Evolutionary conservation across 2,329 filamentous ascomycete species (phyloP), one percentile per base, ranked within the genome.

Genomic region (Colletotrichum spaethianum): DNA sequence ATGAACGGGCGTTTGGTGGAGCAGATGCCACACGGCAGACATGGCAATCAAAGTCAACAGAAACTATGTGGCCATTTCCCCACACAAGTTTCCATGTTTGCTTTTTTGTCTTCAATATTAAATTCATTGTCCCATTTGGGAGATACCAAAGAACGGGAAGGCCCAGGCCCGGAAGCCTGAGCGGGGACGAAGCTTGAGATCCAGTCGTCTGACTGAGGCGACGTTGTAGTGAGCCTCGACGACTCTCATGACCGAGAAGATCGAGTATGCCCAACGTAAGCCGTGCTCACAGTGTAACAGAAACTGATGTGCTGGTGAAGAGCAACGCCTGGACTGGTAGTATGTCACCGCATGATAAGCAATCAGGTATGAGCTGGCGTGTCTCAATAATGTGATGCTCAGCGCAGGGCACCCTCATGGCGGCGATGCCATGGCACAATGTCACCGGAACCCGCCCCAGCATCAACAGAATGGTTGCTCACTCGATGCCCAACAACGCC

Each of bases 381-480:
- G 65, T 60, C 65, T 72, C 65, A 69, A 68, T 59, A 59, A 26
- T 59, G 69, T 59, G 65, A 69, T 62, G 67, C 48, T n/a, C 56
- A 33, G 63, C 50, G n/a, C 26, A 62, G 33, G 16, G 20, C 40
- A 33, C 42, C 26, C 26, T 9, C 40, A 26, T 52, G 18, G 20
- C 42, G 46, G 28, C n/a, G n/a, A 44, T 50, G 28, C 18, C 52
- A 53, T 42, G 52, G 50, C n/a, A 57, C n/a, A 33, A 44, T 48
- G 63, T 44, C 40, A 23, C 46, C 56, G 31, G 38, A 46, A 4
- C 3, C 50, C 18, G 20, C 55, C 33, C 50, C 63, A 12, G 33
- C 8, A 38, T 20, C 42, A 48, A 36, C 18, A 20, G 26, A 18
- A 26, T 26, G n/a, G 18, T 8, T 63, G 59, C 52, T 63, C 50